These are phyloP conservation scores for Paraphysoderma sedebokerense DNA, from an alignment of 371 early-diverging fungal species.

Conservation along the genomic window DNA sequence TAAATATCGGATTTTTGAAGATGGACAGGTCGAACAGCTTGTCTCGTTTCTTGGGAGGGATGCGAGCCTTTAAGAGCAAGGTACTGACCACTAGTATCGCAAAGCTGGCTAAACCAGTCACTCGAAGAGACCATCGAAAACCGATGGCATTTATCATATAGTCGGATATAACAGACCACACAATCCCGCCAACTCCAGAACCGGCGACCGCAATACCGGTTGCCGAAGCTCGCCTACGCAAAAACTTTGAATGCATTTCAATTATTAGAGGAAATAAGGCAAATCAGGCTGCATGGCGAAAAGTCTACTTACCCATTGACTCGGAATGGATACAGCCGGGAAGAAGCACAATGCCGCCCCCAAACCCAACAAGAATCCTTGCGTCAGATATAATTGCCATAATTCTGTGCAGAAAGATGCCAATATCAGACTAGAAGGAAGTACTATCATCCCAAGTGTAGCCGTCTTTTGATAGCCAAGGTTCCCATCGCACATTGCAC, in stretches of 20 bases:
- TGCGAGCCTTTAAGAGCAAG: conserved; percentile 24
- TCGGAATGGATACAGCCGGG: conserved; percentile 41
- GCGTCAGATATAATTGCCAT: conserved; percentile 50
- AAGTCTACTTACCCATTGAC: conserved; percentile 49
- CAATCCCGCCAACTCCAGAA: conserved; percentile 43
- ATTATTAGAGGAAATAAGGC: too few species aligned
- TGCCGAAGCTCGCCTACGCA: conserved; percentile 49
- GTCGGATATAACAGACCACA: conserved; percentile 32
- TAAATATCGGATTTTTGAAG: conserved; percentile 7
- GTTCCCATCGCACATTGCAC: too few species aligned
- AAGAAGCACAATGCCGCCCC: conserved; percentile 48
- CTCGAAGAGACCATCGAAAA: conserved; percentile 43
- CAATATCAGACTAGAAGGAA: conserved; percentile 33
- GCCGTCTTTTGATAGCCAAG: conserved; percentile 1
- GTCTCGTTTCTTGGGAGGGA: conserved; percentile 13
- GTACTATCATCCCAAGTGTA: conserved; percentile 11
- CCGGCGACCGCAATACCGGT: conserved; percentile 54
- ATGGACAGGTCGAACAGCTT: conserved; percentile 8
- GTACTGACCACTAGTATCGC: conserved; percentile 22
- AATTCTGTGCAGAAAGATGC: conserved; percentile 39
- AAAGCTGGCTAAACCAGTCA: conserved; percentile 31
- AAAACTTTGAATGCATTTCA: too few species aligned
- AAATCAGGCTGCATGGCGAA: too few species aligned
- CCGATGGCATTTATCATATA: conserved; percentile 26
- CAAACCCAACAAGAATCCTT: conserved; percentile 46